These are phyloP conservation scores for Puccinia coronata DNA, from an alignment of 1,284 basidiomycete species.

Conservation along the genomic window DNA sequence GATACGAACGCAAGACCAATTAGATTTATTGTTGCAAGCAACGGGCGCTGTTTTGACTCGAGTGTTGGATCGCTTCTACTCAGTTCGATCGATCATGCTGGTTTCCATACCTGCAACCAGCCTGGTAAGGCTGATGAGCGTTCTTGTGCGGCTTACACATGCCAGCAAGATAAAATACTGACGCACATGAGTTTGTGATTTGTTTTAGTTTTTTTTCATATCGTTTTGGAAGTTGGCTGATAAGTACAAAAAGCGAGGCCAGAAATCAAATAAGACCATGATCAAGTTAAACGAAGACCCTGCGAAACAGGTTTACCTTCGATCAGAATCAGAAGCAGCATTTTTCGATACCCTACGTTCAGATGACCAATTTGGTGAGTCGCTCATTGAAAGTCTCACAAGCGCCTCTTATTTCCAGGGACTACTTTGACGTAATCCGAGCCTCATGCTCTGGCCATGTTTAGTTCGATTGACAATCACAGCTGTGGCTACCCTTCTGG, in stretches of 20 bases:
- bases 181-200: neutral
- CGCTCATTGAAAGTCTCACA: neutral
- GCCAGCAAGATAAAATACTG: neutral
- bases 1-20: neutral
- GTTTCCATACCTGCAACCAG: slow-evolving; percentile 13
- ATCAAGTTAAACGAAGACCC: neutral
- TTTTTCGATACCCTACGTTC: neutral
- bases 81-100: neutral
- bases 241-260: neutral
- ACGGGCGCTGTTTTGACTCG: neutral
- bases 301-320: neutral
- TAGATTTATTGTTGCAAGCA: neutral
- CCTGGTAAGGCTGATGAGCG: neutral
- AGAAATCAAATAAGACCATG: neutral
- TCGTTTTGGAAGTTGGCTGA: slow-evolving; percentile 4
- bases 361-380: slow-evolving; percentile 22
- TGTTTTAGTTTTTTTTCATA: slow-evolving; percentile 1
- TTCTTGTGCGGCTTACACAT: neutral
- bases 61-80: neutral
- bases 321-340: neutral
- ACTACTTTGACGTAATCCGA: neutral
- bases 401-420: neutral
- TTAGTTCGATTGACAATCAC: slow-evolving; percentile 4
- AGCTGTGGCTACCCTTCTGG: neutral
- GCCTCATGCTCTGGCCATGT: neutral